phyloP scores from a whole-genome alignment of 805 yeast species.

The Candida montana region DNA sequence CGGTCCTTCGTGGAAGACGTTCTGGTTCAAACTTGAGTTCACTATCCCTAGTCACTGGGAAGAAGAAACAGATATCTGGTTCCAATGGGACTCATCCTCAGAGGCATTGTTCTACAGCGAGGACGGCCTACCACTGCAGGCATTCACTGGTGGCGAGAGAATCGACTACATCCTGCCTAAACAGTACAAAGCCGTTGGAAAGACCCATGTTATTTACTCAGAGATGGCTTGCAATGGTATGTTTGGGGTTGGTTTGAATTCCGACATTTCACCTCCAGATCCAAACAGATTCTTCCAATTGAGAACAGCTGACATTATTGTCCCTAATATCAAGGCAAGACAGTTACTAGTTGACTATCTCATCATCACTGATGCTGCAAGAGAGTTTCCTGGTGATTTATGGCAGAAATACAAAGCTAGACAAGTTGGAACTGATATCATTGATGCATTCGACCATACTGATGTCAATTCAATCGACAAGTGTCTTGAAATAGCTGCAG shows the following conservation, averaged over 20 bases:
- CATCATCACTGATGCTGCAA: conserved; percentile 86
- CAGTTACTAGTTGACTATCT: conserved; percentile 76
- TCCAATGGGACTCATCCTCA: conserved; percentile 81
- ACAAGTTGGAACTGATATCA: conserved; percentile 71
- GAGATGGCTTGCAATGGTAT: conserved; percentile 94
- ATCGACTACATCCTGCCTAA: conserved; percentile 63
- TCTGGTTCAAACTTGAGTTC: conserved; percentile 77
- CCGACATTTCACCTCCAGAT: conserved; percentile 62
- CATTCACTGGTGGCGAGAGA: conserved; percentile 82
- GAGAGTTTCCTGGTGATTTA: conserved; percentile 68
- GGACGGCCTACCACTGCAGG: conserved; percentile 68
- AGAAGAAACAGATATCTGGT: conserved; percentile 43
- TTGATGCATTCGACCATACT: conserved; percentile 74
- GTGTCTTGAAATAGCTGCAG: conserved; percentile 63
- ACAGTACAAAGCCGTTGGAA: conserved; percentile 42
- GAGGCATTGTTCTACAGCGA: conserved; percentile 77
- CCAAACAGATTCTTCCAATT: conserved; percentile 68
- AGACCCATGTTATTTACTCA: conserved; percentile 64
- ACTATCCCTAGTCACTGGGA: conserved; percentile 53
- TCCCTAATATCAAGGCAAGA: conserved; percentile 78
- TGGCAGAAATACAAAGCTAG: conserved; percentile 86
- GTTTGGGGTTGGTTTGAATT: conserved; percentile 71
- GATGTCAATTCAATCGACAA: conserved; percentile 50
- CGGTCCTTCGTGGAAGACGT: conserved; percentile 97
- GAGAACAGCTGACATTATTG: conserved; percentile 66